phyloP scores from a whole-genome alignment of 148 eudicot species.

The Silene uniflora region DNA sequence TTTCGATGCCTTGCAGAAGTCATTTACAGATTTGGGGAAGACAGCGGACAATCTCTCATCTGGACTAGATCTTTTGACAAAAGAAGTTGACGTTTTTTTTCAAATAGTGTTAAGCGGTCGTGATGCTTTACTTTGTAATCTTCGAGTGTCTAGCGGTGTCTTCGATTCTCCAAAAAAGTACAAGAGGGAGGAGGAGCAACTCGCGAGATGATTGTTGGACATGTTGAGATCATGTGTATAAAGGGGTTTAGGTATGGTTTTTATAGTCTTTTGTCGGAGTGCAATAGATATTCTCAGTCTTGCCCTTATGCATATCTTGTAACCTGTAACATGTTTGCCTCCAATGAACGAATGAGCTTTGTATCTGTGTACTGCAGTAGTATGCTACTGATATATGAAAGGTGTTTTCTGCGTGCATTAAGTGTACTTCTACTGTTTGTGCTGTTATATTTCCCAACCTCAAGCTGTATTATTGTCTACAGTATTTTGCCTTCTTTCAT shows the following conservation, averaged over 20 bases:
- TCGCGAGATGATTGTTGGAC: constrained; percentile 34
- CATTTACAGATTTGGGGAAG: constrained; percentile 33
- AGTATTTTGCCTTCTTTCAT: background rate
- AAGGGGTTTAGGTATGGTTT: constrained; percentile 31
- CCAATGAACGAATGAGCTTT: constrained; percentile 18
- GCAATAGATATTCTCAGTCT: constrained; percentile 7
- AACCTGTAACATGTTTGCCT: constrained; percentile 15
- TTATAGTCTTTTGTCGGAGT: constrained; percentile 21
- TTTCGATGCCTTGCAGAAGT: constrained; percentile 29
- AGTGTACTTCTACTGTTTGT: background rate
- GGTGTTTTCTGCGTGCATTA: constrained; percentile 12
- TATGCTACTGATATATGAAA: constrained; percentile 22
- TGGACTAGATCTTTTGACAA: constrained; percentile 59
- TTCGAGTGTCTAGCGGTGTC: constrained; percentile 39
- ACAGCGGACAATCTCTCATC: constrained; percentile 45
- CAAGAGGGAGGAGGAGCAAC: constrained; percentile 32
- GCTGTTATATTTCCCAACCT: background rate
- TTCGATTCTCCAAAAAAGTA: constrained; percentile 33
- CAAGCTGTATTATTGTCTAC: too few relatives aligned
- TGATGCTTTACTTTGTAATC: constrained; percentile 71
- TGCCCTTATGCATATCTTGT: constrained; percentile 19
- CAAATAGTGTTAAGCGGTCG: constrained; percentile 69
- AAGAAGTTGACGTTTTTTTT: constrained; percentile 77
- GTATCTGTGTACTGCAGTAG: constrained; percentile 17
- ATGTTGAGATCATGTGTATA: constrained; percentile 13